Percentiles rank a stretch among this genome's conserved stretches.
Evolutionary conservation across 2,329 filamentous ascomycete genomes (phyloP).

Genomic region (Colletotrichum falcatum): DNA sequence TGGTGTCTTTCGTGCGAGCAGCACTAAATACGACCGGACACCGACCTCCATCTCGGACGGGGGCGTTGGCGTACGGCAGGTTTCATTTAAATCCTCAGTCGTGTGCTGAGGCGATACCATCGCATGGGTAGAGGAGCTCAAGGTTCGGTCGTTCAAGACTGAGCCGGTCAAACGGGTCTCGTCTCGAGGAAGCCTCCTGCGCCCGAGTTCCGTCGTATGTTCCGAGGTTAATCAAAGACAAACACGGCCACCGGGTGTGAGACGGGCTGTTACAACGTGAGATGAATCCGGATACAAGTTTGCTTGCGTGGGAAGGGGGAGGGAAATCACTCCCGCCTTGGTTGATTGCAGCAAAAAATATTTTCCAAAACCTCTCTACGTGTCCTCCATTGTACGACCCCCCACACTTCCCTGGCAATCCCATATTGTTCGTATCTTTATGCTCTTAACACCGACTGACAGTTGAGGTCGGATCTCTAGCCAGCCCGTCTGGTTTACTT

Average conservation of each 20-base stretch:
- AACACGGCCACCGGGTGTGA: slow-evolving; percentile 21
- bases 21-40: neutral
- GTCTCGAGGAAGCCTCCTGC: neutral
- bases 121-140: slow-evolving; percentile 12
- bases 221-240: slow-evolving; percentile 24
- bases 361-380: neutral
- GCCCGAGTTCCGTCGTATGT: slow-evolving; percentile 1
- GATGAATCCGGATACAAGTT: slow-evolving; percentile 8
- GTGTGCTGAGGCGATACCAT: slow-evolving; percentile 11
- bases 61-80: neutral
- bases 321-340: neutral
- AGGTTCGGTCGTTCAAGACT: slow-evolving; percentile 12
- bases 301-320: neutral
- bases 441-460: neutral
- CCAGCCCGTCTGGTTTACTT: slow-evolving; percentile 2
- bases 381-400: neutral
- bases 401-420: neutral
- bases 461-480: slow-evolving; percentile 11
- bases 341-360: neutral
- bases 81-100: slow-evolving; percentile 6
- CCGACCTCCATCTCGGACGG: too few relatives aligned
- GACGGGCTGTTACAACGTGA: slow-evolving; percentile 9
- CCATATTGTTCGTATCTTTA: neutral
- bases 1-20: neutral
- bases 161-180: neutral